phyloP scores from a whole-genome alignment of 768 basidiomycete genomes.

The Lepiota venenata region DNA sequence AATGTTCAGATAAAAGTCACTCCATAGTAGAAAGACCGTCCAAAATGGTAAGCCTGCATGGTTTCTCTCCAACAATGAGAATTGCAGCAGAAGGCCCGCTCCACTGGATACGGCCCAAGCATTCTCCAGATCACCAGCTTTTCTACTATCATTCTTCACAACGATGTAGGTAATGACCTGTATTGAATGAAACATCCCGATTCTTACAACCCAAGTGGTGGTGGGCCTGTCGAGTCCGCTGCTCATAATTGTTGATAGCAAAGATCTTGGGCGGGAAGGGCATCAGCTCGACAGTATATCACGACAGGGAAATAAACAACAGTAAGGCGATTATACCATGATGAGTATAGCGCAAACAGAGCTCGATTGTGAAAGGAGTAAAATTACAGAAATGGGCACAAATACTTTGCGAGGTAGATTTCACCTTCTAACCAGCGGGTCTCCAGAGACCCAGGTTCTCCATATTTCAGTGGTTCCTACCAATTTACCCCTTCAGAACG shows the following conservation, averaged over 20 bases:
- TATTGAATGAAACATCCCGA: conserved; percentile 12
- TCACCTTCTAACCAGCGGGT: conserved; percentile 17
- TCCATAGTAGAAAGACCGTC: no score
- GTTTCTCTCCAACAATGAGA: no score
- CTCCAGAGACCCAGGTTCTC: neutral
- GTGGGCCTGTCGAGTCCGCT: neutral
- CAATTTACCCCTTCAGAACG: conserved; percentile 7
- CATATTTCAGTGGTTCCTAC: conserved; percentile 12
- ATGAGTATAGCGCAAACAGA: conserved; percentile 5
- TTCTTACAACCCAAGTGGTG: conserved; percentile 5
- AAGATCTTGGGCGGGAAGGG: conserved; percentile 2
- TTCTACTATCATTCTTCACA: neutral
- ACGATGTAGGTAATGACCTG: conserved; percentile 10
- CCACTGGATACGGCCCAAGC: neutral
- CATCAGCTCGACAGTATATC: conserved; percentile 15
- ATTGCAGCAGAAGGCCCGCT: no score
- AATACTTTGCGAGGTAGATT: conserved; percentile 15
- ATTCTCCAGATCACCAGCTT: neutral
- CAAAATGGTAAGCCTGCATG: no score
- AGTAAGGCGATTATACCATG: neutral
- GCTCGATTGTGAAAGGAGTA: conserved; percentile 12
- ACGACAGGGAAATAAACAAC: neutral
- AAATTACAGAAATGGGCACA: conserved; percentile 13
- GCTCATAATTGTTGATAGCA: neutral
- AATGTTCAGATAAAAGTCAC: no score